Conservation (phyloP, 2,329 filamentous ascomycete genomes). For the Fusarium metavorans region DNA sequence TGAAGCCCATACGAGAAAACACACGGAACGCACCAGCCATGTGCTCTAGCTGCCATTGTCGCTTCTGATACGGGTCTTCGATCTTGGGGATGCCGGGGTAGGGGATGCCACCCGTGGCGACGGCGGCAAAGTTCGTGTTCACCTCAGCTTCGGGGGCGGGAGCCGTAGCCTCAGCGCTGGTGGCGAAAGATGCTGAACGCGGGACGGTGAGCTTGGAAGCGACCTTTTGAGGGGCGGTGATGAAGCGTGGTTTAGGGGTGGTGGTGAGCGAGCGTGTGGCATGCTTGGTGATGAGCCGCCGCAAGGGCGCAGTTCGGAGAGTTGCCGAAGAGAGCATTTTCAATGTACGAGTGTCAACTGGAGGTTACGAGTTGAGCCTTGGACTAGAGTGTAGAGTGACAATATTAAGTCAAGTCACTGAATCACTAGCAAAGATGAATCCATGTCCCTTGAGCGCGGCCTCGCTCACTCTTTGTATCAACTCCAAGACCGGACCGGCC, state of each 20-base stretch:
- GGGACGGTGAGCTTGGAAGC: conserved; percentile 1
- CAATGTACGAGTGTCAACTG: not conserved
- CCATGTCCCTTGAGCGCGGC: not conserved
- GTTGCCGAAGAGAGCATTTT: conserved; percentile 28
- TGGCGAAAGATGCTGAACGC: conserved; percentile 32
- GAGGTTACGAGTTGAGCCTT: not conserved
- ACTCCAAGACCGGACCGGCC: conserved; percentile 3
- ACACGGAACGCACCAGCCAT: conserved; percentile 61
- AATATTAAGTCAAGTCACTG: not conserved
- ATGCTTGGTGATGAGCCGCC: conserved; percentile 21
- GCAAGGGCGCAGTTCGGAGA: conserved; percentile 21
- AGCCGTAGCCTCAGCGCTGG: conserved; percentile 33
- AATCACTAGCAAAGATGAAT: not conserved
- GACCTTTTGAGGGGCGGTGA: conserved; percentile 3
- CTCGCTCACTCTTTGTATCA: not conserved
- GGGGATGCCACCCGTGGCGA: conserved; percentile 46
- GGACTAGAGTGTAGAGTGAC: not conserved
- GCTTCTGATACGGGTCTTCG: conserved; percentile 56
- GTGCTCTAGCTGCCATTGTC: conserved; percentile 54
- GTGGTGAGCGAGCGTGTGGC: conserved; percentile 29
- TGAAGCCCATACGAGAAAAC: conserved; percentile 61
- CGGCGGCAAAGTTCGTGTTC: conserved; percentile 43
- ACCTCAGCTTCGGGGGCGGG: conserved; percentile 11
- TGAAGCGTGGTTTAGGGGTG: not conserved
- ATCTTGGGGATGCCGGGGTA: conserved; percentile 68